Percentiles rank a stretch among this genome's conserved stretches.
Conservation (phyloP, 2,329 filamentous ascomycete genomes). For the Teratosphaeria destructans region DNA sequence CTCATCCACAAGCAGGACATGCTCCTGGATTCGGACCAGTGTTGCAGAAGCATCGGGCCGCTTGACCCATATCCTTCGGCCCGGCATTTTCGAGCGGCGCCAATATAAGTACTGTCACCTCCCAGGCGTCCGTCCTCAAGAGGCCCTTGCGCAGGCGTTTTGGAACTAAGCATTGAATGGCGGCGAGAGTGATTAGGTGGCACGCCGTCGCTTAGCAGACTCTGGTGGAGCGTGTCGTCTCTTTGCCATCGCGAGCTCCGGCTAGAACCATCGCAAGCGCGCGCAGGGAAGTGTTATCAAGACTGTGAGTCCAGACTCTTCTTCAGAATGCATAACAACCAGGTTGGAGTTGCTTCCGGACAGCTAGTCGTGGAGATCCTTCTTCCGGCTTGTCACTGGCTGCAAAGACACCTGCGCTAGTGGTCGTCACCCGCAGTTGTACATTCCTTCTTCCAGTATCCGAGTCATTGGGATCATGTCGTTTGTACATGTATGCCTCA, state of each 20-base stretch:
- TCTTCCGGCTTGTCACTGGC: neutral
- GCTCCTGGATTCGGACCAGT: constrained; percentile 71
- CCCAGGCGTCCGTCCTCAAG: neutral
- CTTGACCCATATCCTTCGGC: constrained; percentile 90
- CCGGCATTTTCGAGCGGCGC: neutral
- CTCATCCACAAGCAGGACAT: constrained; percentile 79
- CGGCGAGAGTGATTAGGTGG: neutral
- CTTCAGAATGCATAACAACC: neutral
- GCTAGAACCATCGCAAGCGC: neutral
- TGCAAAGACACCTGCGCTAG: neutral
- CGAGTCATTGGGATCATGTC: neutral
- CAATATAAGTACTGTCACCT: neutral
- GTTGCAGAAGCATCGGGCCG: constrained; percentile 78
- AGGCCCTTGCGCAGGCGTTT: neutral
- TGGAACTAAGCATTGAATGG: neutral
- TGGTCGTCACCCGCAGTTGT: neutral
- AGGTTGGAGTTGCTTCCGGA: neutral
- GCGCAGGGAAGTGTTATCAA: too few species aligned
- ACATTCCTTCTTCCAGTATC: neutral
- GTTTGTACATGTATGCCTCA: neutral
- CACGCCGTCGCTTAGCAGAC: neutral
- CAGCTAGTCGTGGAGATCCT: neutral
- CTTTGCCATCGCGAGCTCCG: neutral
- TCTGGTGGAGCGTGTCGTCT: neutral
- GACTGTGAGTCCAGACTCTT: neutral